A percentile compares a stretch with the other conserved stretches of the same genome.
Evolutionary conservation across 2,329 filamentous ascomycete genomes (phyloP).

Genomic region (Aspergillus ustus): DNA sequence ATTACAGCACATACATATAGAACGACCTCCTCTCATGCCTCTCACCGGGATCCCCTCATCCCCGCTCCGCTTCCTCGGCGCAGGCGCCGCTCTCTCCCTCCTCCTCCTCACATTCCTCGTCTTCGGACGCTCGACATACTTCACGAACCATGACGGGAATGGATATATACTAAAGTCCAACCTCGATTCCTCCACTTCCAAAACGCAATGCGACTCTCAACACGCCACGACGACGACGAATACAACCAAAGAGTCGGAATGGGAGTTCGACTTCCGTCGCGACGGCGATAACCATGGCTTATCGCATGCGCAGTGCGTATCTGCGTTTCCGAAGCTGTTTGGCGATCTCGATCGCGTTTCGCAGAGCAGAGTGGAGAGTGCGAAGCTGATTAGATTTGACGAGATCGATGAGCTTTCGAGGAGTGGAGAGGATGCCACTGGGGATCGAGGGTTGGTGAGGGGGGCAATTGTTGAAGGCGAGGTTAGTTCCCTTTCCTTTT

Average conservation of each 20-base stretch:
- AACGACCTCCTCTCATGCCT: constrained; percentile 10
- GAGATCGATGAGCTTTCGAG: constrained; percentile 37
- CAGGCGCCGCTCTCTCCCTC: constrained; percentile 33
- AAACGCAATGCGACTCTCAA: not conserved
- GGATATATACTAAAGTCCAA: not conserved
- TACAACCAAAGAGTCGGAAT: constrained; percentile 16
- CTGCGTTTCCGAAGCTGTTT: constrained; percentile 48
- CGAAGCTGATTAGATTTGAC: constrained; percentile 35
- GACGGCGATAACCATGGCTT: constrained; percentile 45
- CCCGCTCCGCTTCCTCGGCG: constrained; percentile 35
- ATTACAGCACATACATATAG: constrained; percentile 6
- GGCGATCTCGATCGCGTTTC: constrained; percentile 42
- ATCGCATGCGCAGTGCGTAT: constrained; percentile 40
- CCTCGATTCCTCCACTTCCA: not conserved
- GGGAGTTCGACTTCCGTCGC: constrained; percentile 39
- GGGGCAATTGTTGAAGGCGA: constrained; percentile 42
- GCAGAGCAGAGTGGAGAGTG: constrained; percentile 18
- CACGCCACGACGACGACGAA: not conserved
- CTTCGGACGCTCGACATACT: constrained; percentile 24
- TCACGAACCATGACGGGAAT: constrained; percentile 21
- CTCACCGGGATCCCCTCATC: constrained; percentile 22
- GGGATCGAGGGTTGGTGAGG: constrained; percentile 34
- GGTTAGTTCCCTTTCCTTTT: constrained; percentile 29
- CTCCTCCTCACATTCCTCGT: constrained; percentile 35
- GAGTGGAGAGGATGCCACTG: constrained; percentile 32